phyloP scores from a whole-genome alignment of 2,329 filamentous ascomycete species.

The Talaromyces sp. region DNA sequence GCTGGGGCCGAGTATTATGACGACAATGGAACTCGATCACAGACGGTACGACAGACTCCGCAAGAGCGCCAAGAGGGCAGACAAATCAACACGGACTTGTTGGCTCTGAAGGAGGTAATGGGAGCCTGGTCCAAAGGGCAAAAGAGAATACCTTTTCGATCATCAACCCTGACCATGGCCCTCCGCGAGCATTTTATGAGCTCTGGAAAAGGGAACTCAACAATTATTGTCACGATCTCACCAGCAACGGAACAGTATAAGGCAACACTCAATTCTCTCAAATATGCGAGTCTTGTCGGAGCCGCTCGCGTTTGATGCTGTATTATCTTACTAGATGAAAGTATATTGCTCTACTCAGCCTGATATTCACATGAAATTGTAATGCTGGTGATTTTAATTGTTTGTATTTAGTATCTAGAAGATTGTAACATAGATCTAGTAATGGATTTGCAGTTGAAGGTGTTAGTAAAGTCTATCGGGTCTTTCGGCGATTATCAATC shows the following conservation, averaged over 20 bases:
- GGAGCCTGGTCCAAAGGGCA: slow-evolving; percentile 37
- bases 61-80: slow-evolving; percentile 42
- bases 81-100: slow-evolving; percentile 47
- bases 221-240: slow-evolving; percentile 43
- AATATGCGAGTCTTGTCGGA: background rate
- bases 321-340: background rate
- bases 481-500: too few relatives aligned
- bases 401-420: background rate
- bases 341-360: background rate
- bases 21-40: slow-evolving; percentile 24
- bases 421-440: background rate
- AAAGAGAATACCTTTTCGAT: slow-evolving; percentile 40
- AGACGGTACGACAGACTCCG: slow-evolving; percentile 24
- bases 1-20: slow-evolving; percentile 46
- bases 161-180: slow-evolving; percentile 45
- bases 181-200: slow-evolving; percentile 39
- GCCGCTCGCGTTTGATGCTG: background rate
- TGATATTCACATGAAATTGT: background rate
- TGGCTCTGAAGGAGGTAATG: slow-evolving; percentile 49
- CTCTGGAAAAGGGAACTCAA: slow-evolving; percentile 27
- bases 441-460: background rate
- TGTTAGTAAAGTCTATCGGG: too few relatives aligned
- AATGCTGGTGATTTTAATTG: background rate
- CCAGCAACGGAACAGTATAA: slow-evolving; percentile 35
- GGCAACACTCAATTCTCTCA: slow-evolving; percentile 43